A percentile compares a stretch with the other conserved stretches of the same genome.
These are phyloP conservation scores for Populus nigra DNA, from an alignment of 345 rosid species.

Conservation along the genomic window DNA sequence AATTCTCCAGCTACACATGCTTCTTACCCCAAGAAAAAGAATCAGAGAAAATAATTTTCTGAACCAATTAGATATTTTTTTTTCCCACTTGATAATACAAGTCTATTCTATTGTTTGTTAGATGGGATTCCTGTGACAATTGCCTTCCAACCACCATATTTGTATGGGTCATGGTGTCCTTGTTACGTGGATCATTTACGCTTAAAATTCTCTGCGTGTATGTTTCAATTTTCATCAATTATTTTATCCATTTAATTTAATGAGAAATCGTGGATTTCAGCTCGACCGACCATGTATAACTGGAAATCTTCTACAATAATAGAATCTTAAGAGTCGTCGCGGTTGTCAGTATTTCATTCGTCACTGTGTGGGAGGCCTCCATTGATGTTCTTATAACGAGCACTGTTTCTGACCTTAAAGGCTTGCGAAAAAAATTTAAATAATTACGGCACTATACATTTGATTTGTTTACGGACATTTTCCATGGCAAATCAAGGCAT, in stretches of 20 bases:
- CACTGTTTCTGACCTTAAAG: neutral
- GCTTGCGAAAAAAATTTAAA: no score
- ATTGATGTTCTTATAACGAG: neutral
- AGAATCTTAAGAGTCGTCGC: neutral
- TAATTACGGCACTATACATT: no score
- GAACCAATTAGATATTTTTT: neutral
- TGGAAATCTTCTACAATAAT: no score
- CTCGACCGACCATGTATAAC: no score
- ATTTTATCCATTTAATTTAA: neutral
- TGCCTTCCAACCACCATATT: conserved; percentile 8
- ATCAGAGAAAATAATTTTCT: neutral
- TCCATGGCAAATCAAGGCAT: no score
- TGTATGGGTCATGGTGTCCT: conserved; percentile 4
- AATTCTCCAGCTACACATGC: neutral
- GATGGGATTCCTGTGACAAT: conserved; percentile 14
- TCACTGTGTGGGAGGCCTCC: neutral
- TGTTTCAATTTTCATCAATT: neutral
- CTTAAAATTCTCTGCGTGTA: neutral
- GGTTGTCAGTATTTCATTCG: neutral
- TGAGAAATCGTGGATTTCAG: neutral
- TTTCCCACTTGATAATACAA: neutral
- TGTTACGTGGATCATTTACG: neutral
- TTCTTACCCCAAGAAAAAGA: neutral
- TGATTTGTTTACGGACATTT: no score
- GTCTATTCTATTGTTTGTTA: neutral